Evolutionary conservation across 305 asterid genomes (phyloP).

Genomic region (Plantago lanceolata): DNA sequence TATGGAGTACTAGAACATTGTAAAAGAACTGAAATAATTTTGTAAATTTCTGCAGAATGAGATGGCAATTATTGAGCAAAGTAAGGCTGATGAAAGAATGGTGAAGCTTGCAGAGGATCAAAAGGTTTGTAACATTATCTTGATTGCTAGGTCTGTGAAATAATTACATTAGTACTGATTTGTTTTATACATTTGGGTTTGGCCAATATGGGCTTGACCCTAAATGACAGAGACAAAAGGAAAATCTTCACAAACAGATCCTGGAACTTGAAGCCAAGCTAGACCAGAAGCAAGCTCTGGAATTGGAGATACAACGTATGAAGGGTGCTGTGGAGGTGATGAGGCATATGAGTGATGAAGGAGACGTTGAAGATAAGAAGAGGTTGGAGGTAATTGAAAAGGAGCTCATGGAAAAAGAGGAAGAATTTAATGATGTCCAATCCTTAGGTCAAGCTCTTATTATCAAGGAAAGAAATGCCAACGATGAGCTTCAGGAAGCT

Average conservation of each 20-base stretch:
- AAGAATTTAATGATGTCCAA: conserved; percentile 51
- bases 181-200: conserved; percentile 16
- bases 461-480: conserved; percentile 55
- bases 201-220: conserved; percentile 14
- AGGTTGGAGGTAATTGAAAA: conserved; percentile 47
- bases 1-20: background rate
- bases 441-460: conserved; percentile 47
- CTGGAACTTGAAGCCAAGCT: conserved; percentile 60
- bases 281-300: conserved; percentile 73
- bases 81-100: conserved; percentile 53
- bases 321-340: conserved; percentile 59
- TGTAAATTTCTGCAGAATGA: conserved; percentile 55
- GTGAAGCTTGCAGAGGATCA: conserved; percentile 65
- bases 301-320: conserved; percentile 61
- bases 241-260: conserved; percentile 48
- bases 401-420: conserved; percentile 65
- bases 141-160: background rate
- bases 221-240: conserved; percentile 60
- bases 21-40: conserved; percentile 17
- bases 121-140: conserved; percentile 39
- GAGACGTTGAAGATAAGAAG: conserved; percentile 50
- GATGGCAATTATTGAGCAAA: conserved; percentile 63
- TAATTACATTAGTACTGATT: conserved; percentile 9
- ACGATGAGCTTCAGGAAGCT: conserved; percentile 81
- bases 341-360: conserved; percentile 63